Conservation (phyloP, 2,329 filamentous ascomycete genomes). For the Paraphoma sp. region DNA sequence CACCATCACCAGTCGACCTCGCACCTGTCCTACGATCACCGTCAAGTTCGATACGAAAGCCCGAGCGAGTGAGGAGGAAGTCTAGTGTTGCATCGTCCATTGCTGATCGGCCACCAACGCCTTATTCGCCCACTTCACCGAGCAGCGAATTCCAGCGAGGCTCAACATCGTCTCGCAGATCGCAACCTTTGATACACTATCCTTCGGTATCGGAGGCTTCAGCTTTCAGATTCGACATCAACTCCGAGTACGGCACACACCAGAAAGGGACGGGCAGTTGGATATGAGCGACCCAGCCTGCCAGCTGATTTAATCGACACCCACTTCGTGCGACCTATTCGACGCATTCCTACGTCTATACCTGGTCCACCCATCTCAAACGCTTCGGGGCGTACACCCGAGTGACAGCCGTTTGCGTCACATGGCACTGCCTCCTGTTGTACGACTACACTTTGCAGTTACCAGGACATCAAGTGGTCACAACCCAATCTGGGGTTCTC, state of each 20-base stretch:
- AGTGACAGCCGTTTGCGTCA: conserved; percentile 14
- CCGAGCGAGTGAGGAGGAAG: conserved; percentile 43
- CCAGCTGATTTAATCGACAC: background rate
- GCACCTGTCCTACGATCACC: conserved; percentile 28
- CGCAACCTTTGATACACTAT: conserved; percentile 42
- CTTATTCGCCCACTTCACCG: conserved; percentile 46
- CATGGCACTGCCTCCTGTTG: conserved; percentile 14
- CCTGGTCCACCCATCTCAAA: background rate
- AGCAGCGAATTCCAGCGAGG: conserved; percentile 34
- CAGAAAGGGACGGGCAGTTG: conserved; percentile 23
- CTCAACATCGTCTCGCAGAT: conserved; percentile 37
- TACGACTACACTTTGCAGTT: conserved; percentile 4
- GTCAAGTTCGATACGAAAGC: conserved; percentile 37
- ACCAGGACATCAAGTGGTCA: conserved; percentile 4
- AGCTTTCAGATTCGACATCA: conserved; percentile 45
- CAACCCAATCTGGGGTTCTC: conserved; percentile 5
- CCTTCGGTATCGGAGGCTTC: conserved; percentile 48
- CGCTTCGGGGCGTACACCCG: conserved; percentile 5
- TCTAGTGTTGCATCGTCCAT: conserved; percentile 43
- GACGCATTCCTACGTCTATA: background rate
- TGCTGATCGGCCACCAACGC: conserved; percentile 47
- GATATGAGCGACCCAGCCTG: conserved; percentile 17
- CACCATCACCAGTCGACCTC: conserved; percentile 34
- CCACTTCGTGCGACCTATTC: background rate
- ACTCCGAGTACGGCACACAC: conserved; percentile 29